Evolutionary conservation across 2,329 filamentous ascomycete species (phyloP), one percentile per base, ranked within the genome.

Genomic region (Fusarium liriodendri): DNA sequence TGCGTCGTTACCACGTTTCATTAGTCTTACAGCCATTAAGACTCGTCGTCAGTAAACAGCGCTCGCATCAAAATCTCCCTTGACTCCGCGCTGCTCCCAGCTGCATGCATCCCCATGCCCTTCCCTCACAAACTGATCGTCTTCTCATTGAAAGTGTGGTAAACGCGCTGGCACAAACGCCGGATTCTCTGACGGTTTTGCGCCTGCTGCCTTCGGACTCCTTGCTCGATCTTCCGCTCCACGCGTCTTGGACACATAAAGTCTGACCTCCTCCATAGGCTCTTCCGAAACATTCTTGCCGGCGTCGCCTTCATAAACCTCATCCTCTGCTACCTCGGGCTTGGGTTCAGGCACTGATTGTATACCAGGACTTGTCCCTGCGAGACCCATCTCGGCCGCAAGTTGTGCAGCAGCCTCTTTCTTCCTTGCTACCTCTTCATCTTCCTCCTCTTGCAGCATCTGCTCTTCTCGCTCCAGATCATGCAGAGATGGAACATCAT

Each of bases 101-200:
- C 45, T 18, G 27, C 22, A 62, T 37, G 40, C 59, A 62, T 14
- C 11, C n/a, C 16, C 22, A 42, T 42, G n/a, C 47, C 27, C 2
- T 22, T 10, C n/a, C 40, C 20, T 45, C 20, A 38, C 32, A 54
- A 25, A 18, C 25, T 10, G 14, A 13, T 11, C 40, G 22, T 45
- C 25, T 33, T 33, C 29, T 80, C 70, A 89, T 72, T 82, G 82
- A 82, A 92, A 89, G 63, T 85, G 85, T 40, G 90, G 90, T 68
- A 92, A 79, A 67, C 89, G 84, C 38, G 90, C 90, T 5, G 90
- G 89, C 25, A 91, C 83, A 73, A 92, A 92, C 3, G 81, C 81
- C 22, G 66, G 22, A 20, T 75, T 70, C 54, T 73, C 66, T 9
- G 59, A 64, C 18, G 62, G 50, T 35, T 76, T 70, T 40, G 65